Conservation (phyloP, 2,329 filamentous ascomycete genomes). For the Bipolaris victoriae region DNA sequence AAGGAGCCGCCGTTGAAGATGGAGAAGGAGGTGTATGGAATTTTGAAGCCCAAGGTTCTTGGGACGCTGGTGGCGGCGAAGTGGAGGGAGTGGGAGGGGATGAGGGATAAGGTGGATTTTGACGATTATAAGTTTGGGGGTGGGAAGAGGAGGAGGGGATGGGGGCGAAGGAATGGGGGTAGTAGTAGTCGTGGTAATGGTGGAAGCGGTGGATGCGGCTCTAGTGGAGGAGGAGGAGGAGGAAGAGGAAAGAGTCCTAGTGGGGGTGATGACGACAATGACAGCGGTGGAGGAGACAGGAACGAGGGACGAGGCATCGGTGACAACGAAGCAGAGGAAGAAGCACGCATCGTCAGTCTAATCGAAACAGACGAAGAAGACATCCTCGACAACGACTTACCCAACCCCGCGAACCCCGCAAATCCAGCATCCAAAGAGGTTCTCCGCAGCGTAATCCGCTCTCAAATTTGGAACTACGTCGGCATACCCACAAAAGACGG, state of each 20-base stretch:
- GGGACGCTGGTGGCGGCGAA: not conserved
- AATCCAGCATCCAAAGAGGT: not conserved
- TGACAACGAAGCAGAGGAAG: no score
- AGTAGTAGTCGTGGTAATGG: not conserved
- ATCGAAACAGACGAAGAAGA: conserved; percentile 1
- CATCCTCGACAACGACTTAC: not conserved
- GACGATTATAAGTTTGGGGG: not conserved
- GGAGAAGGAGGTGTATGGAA: not conserved
- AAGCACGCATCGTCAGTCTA: not conserved
- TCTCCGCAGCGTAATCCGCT: not conserved
- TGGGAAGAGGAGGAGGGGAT: not conserved
- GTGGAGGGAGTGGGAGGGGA: not conserved
- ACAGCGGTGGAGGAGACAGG: not conserved
- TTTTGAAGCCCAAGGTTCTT: not conserved
- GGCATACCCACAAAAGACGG: not conserved
- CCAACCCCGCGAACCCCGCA: not conserved
- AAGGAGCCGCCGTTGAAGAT: not conserved
- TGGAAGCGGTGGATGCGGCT: not conserved
- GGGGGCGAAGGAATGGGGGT: not conserved
- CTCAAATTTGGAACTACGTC: not conserved
- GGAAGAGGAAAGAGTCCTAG: no score
- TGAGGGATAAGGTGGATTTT: not conserved
- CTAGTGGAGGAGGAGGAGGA: not conserved
- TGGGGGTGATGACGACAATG: not conserved
- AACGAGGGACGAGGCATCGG: no score